Percentiles rank a stretch among this genome's conserved stretches.
These are phyloP conservation scores for Exserohilum turcica DNA, from an alignment of 2,329 filamentous ascomycete species.

Conservation along the genomic window DNA sequence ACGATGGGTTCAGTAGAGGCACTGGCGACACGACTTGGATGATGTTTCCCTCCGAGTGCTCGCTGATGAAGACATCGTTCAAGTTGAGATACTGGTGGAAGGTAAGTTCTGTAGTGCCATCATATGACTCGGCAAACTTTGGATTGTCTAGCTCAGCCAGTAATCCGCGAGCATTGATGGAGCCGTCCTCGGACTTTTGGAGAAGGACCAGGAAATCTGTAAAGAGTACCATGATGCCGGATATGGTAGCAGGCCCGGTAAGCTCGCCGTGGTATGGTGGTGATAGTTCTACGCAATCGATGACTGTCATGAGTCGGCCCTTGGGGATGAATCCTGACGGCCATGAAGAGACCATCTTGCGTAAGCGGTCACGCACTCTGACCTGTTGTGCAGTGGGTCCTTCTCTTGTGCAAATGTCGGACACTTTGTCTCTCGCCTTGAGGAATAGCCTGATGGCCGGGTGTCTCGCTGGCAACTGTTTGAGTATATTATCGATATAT, in stretches of 20 bases:
- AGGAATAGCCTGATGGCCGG: conserved; percentile 82
- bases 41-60: conserved; percentile 63
- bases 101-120: conserved; percentile 63
- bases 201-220: conserved; percentile 79
- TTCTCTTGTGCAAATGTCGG: conserved; percentile 95
- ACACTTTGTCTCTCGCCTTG: conserved; percentile 89
- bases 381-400: conserved; percentile 71
- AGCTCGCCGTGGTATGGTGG: conserved; percentile 68
- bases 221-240: conserved; percentile 82
- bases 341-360: conserved; percentile 78
- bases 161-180: conserved; percentile 74
- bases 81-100: conserved; percentile 76
- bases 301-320: conserved; percentile 79
- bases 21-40: conserved; percentile 70
- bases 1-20: conserved; percentile 28
- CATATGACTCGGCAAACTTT: conserved; percentile 50
- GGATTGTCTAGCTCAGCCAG: conserved; percentile 85
- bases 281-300: conserved; percentile 77
- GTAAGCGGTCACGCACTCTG: conserved; percentile 73
- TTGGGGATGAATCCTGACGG: conserved; percentile 71
- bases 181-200: conserved; percentile 68
- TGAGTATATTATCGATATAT: conserved; percentile 93
- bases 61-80: conserved; percentile 72
- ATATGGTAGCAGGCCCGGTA: conserved; percentile 51
- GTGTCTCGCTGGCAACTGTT: conserved; percentile 82